Evolutionary conservation across 306 rosid species (phyloP).

Genomic region (Fragaria ananassa): DNA sequence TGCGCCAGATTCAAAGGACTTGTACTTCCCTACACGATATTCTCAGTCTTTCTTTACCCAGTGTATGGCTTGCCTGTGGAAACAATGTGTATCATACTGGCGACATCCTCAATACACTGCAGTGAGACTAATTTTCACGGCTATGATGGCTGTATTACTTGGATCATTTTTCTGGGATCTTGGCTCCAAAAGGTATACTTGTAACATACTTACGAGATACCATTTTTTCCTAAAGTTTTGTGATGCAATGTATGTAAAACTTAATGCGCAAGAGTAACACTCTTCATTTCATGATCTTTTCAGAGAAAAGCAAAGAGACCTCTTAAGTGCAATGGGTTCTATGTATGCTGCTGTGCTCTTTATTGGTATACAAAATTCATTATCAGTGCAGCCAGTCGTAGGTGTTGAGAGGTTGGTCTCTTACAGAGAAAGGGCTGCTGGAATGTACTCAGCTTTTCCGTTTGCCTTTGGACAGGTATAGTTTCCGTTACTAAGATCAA

Average conservation of each 20-base stretch:
- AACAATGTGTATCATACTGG: conserved; percentile 62
- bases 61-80: conserved; percentile 73
- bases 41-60: conserved; percentile 53
- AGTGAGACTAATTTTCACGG: conserved; percentile 62
- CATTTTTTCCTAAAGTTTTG: too few species aligned
- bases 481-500: not conserved
- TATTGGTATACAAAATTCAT: conserved; percentile 49
- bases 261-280: not conserved
- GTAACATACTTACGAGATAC: not conserved
- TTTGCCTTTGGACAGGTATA: conserved; percentile 71
- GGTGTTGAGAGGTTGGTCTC: conserved; percentile 65
- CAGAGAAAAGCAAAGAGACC: conserved; percentile 53
- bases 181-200: conserved; percentile 60
- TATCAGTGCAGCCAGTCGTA: conserved; percentile 61
- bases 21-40: conserved; percentile 55
- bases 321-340: conserved; percentile 53
- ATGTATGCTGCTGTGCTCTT: conserved; percentile 40
- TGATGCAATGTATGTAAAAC: not conserved
- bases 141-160: conserved; percentile 51
- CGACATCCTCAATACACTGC: conserved; percentile 63
- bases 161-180: conserved; percentile 64
- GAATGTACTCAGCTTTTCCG: conserved; percentile 80
- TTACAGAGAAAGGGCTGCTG: conserved; percentile 74
- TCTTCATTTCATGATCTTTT: not conserved
- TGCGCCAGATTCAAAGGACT: conserved; percentile 46